A percentile compares a stretch with the other conserved stretches of the same genome.
These are phyloP conservation scores for Volvox carteri DNA, from an alignment of 163 green algal species.

Conservation along the genomic window DNA sequence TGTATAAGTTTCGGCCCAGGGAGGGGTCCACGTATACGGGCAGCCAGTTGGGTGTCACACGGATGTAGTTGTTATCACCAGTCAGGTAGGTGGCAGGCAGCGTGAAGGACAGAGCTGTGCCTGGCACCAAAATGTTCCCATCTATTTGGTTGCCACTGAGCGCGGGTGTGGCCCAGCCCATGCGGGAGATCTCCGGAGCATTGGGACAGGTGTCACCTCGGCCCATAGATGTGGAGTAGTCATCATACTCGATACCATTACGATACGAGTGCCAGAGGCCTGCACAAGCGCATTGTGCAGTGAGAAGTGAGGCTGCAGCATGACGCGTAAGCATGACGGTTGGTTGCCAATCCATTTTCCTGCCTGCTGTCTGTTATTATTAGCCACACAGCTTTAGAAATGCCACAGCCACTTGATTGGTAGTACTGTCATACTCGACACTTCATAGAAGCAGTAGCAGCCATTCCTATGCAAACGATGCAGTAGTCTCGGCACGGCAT, in stretches of 20 bases:
- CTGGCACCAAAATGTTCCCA: not conserved
- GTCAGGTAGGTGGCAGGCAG: constrained; percentile 25
- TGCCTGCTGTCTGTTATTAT: too few species aligned
- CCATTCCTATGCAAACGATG: too few species aligned
- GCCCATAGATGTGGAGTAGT: constrained; percentile 22
- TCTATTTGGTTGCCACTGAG: too few species aligned
- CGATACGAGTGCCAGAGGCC: constrained; percentile 45
- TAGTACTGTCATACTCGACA: not conserved
- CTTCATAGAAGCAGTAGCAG: not conserved
- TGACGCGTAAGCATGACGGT: not conserved
- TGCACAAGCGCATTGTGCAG: not conserved
- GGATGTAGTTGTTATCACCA: not conserved
- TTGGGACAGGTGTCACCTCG: constrained; percentile 21
- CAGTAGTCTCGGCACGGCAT: too few species aligned
- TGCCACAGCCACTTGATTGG: not conserved
- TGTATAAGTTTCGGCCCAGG: not conserved
- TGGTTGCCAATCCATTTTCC: not conserved
- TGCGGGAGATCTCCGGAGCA: not conserved
- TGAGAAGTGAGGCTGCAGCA: not conserved
- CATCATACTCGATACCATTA: not conserved
- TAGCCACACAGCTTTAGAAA: too few species aligned
- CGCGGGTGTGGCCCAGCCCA: constrained; percentile 21
- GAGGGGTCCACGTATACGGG: not conserved
- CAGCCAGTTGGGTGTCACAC: not conserved
- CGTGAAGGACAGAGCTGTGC: not conserved